Evolutionary conservation across 345 rosid genomes (phyloP).

Genomic region (Hibiscus trionum): DNA sequence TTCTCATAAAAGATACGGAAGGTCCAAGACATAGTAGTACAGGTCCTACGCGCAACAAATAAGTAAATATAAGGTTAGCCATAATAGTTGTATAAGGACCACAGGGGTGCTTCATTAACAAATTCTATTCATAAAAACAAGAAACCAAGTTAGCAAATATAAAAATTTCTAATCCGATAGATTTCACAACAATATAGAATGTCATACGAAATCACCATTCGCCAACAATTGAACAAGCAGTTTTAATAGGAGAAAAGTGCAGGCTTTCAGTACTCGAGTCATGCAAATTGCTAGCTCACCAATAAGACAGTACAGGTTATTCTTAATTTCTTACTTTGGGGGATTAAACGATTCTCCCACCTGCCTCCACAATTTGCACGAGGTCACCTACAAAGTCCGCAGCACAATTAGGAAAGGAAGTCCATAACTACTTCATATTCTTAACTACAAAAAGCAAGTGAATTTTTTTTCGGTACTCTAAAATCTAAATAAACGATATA

Average conservation of each 20-base stretch:
- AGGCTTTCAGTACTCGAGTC: too few relatives aligned
- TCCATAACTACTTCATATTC: neutral
- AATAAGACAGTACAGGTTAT: neutral
- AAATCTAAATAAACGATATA: neutral
- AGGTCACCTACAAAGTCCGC: constrained; percentile 44
- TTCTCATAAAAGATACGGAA: constrained; percentile 65
- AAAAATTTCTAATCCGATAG: too few relatives aligned
- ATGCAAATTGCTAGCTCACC: neutral
- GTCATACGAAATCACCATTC: too few relatives aligned
- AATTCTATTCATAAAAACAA: neutral
- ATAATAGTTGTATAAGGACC: too few relatives aligned
- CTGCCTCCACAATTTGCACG: constrained; percentile 68
- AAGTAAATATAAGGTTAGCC: too few relatives aligned
- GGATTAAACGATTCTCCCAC: constrained; percentile 76
- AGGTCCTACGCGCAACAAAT: constrained; percentile 35
- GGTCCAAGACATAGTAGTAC: constrained; percentile 75
- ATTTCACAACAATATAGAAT: too few relatives aligned
- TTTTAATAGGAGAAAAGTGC: neutral
- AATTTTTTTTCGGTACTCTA: neutral
- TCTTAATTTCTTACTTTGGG: constrained; percentile 72
- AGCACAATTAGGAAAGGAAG: neutral
- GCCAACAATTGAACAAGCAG: too few relatives aligned
- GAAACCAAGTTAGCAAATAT: too few relatives aligned
- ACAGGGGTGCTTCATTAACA: neutral
- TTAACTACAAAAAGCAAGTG: neutral